Base-by-base conservation (phyloP, 2,329 filamentous ascomycete genomes). In the Paramyrothecium sp. region DNA sequence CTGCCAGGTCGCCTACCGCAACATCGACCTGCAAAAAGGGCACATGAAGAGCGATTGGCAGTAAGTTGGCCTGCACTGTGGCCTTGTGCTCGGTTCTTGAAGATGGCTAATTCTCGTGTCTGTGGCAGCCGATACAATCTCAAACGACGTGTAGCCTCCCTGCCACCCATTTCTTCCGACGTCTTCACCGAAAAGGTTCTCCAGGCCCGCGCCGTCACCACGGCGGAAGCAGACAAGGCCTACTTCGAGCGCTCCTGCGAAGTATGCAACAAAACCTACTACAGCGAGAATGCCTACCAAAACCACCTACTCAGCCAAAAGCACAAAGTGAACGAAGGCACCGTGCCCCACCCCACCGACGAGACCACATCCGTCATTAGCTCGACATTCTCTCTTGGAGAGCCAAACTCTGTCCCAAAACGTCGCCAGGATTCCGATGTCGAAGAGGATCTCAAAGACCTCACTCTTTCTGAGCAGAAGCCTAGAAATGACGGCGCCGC, bases 1-100 rank as follows among this genome's bases (percentile, higher is more conserved):
- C 58, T 99, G 95, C 72, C 92, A 97, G 73, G 93, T 99, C 66
- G 95, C 94, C 54, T 99, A 98, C 77, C 89, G 94, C 64, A 92
- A 91, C 71, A 92, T 91, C 73, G 94, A 98, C 71, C 83, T 96
- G 56, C 95, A 99, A 78, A 89, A 95, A 72, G 88, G 86, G 41
- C 95, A 99, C 73, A 99, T 99, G 95, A 92, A 95, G 74, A 95
- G 89, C 67, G 95, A 99, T 78, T 99, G 95, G 95, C 94, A 99
- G 90, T 95, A 83, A 78, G 91, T 88, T 5, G 8, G 3, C 23
- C 16, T 17, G 11, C 20, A 21, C 7, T 23, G 13, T 16, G 17
- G 26, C 11, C n/a, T 8, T 3, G 16, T n/a, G 12, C 3, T 20
- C 17, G 13, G 11, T 23, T 13, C 21, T n/a, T 20, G 8, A 26